These are phyloP conservation scores for Candida nonsorbophila DNA, from an alignment of 805 yeast genomes.

Conservation along the genomic window DNA sequence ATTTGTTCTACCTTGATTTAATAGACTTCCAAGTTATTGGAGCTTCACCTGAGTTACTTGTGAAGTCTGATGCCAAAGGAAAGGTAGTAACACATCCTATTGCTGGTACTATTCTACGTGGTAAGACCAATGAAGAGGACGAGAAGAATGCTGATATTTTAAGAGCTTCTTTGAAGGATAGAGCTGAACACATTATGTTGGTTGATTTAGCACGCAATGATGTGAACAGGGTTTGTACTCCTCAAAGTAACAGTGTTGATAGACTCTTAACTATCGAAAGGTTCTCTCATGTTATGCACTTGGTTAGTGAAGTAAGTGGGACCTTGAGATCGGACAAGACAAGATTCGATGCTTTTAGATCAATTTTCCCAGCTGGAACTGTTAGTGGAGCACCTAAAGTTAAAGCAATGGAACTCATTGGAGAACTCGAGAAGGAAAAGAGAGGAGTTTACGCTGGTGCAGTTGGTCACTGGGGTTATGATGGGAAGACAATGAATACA, in stretches of 20 bases:
- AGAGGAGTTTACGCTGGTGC: slow-evolving; percentile 99
- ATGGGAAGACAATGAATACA: slow-evolving; percentile 92
- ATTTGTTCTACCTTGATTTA: slow-evolving; percentile 89
- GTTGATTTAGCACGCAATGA: slow-evolving; percentile 97
- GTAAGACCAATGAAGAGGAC: slow-evolving; percentile 87
- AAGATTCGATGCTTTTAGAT: slow-evolving; percentile 94
- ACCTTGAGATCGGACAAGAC: slow-evolving; percentile 77
- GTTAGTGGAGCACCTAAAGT: slow-evolving; percentile 99
- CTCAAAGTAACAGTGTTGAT: slow-evolving; percentile 79
- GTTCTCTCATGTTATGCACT: slow-evolving; percentile 95
- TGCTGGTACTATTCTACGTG: slow-evolving; percentile 94
- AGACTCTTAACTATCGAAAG: slow-evolving; percentile 84
- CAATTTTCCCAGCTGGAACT: slow-evolving; percentile 98
- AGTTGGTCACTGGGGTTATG: slow-evolving; percentile 97
- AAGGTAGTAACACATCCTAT: slow-evolving; percentile 92
- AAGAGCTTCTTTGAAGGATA: slow-evolving; percentile 75
- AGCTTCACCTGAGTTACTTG: slow-evolving; percentile 94
- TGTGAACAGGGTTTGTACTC: slow-evolving; percentile 90
- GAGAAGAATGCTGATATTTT: slow-evolving; percentile 73
- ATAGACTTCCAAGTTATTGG: slow-evolving; percentile 93
- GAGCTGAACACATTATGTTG: slow-evolving; percentile 98
- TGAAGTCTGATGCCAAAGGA: slow-evolving; percentile 67
- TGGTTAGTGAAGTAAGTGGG: slow-evolving; percentile 93
- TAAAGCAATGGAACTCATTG: slow-evolving; percentile 90
- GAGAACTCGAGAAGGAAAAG: slow-evolving; percentile 84